Base-by-base conservation (phyloP, 2,329 filamentous ascomycete genomes). In the Albifimbria verrucaria region DNA sequence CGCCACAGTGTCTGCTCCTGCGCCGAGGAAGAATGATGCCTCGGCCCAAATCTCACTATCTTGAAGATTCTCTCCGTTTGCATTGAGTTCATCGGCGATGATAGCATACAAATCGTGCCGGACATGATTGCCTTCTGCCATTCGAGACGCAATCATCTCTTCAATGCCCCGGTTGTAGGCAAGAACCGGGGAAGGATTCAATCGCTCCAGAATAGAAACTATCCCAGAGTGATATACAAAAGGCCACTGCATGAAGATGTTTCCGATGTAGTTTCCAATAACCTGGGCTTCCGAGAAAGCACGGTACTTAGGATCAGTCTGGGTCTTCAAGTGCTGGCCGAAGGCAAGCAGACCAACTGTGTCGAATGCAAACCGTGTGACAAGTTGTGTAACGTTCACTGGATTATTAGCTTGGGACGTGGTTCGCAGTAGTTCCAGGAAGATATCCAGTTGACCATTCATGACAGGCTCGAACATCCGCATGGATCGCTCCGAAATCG, bases 381-480 rank as follows among this genome's bases (percentile, higher is more conserved):
- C n/a, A 21, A 17, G 21, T 25, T 51, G n/a, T 6, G 48, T 39
- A 7, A 48, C 32, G 17, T 51, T 26, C 7, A 54, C 21, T 17
- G 18, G 12, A 17, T 26, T 18, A 10, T 42, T 42, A 9, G 52
- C 23, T 12, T 51, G 11, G 7, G 25, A 28, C 3, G 50, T 21
- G 26, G 17, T 11, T 23, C 39, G 2, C 26, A 32, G 26, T 32
- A 7, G 9, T 32, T 32, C 26, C 4, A 57, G 22, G 36, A 53
- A 57, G 3, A 55, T 42, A 39, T 55, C 49, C 12, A 57, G 50
- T 39, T 57, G 32, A 11, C 47, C 21, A 10, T 20, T 6, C 55
- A 57, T 52, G 7, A 41, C 50, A 7, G 55, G 53, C 48, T 57
- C 55, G 24, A 57, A 55, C 11, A 15, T 42, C 17, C 48, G 53